These are phyloP conservation scores for Gelatoporia subvermispora DNA, from an alignment of 768 basidiomycete genomes.

Conservation along the genomic window DNA sequence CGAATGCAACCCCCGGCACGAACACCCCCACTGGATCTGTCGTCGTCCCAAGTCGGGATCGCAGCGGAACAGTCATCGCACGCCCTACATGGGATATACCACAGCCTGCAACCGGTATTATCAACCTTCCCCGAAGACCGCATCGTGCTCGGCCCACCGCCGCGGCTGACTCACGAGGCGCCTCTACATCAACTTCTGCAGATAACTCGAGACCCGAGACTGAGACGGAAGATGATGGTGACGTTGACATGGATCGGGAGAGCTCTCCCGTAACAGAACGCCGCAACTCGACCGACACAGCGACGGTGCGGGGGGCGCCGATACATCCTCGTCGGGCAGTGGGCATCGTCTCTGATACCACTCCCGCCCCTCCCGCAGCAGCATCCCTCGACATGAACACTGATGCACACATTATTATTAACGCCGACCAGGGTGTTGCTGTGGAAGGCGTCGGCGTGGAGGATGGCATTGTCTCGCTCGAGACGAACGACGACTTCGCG, in stretches of 20 bases:
- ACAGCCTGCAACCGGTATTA: slow-evolving; percentile 21
- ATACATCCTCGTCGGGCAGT: slow-evolving; percentile 38
- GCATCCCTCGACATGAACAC: slow-evolving; percentile 36
- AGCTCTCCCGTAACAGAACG: slow-evolving; percentile 25
- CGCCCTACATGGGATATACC: slow-evolving; percentile 55
- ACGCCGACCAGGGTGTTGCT: slow-evolving; percentile 37
- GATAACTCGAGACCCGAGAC: slow-evolving; percentile 62
- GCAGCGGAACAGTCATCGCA: slow-evolving; percentile 72
- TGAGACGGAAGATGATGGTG: slow-evolving; percentile 77
- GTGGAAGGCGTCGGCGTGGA: slow-evolving; percentile 57
- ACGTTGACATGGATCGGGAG: slow-evolving; percentile 51
- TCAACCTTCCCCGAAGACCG: slow-evolving; percentile 12
- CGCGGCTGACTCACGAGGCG: slow-evolving; percentile 20
- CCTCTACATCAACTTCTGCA: slow-evolving; percentile 30
- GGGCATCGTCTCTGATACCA: slow-evolving; percentile 41
- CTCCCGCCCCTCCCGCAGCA: slow-evolving; percentile 21
- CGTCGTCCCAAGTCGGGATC: slow-evolving; percentile 56
- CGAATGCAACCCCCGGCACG: slow-evolving; percentile 55
- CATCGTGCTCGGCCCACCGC: slow-evolving; percentile 17
- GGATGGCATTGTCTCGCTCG: slow-evolving; percentile 71
- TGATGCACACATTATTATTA: slow-evolving; percentile 51
- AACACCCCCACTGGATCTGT: slow-evolving; percentile 60
- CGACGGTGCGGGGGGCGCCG: slow-evolving; percentile 21
- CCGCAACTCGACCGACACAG: slow-evolving; percentile 13
- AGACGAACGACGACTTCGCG: slow-evolving; percentile 82